phyloP scores from a whole-genome alignment of 2,329 filamentous ascomycete genomes.

The Atkinsonella hypoxylon region DNA sequence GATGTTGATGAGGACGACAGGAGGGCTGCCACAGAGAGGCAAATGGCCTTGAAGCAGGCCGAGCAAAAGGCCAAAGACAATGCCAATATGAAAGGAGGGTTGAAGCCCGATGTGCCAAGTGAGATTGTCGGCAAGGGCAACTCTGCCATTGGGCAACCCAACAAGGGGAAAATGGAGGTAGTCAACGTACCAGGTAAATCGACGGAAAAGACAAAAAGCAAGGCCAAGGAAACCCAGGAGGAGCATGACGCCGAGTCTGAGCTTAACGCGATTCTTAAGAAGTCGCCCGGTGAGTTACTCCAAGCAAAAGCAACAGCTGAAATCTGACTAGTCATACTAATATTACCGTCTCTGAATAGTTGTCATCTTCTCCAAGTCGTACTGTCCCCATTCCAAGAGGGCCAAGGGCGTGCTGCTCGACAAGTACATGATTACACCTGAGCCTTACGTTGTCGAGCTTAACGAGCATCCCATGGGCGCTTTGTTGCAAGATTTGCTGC shows the following conservation, averaged over 20 bases:
- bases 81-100: slow-evolving; percentile 21
- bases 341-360: slow-evolving; percentile 39
- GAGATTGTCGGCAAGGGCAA: slow-evolving; percentile 47
- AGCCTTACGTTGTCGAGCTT: slow-evolving; percentile 81
- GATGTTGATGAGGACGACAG: slow-evolving; percentile 45
- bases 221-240: slow-evolving; percentile 37
- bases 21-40: slow-evolving; percentile 37
- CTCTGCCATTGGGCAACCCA: slow-evolving; percentile 39
- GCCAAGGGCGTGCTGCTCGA: slow-evolving; percentile 79
- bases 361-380: slow-evolving; percentile 91
- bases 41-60: slow-evolving; percentile 53
- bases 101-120: slow-evolving; percentile 46
- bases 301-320: not conserved
- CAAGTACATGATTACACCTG: slow-evolving; percentile 70
- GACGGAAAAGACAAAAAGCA: slow-evolving; percentile 10
- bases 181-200: slow-evolving; percentile 4
- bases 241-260: slow-evolving; percentile 56
- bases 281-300: slow-evolving; percentile 57
- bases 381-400: slow-evolving; percentile 74
- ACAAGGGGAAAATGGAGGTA: slow-evolving; percentile 17
- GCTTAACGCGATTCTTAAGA: slow-evolving; percentile 69
- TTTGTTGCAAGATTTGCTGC: slow-evolving; percentile 59
- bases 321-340: not conserved
- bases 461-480: slow-evolving; percentile 67
- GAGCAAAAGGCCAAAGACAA: slow-evolving; percentile 59